These are phyloP conservation scores for Aspergillus biplanus DNA, from an alignment of 495 filamentous ascomycete species.

Conservation along the genomic window DNA sequence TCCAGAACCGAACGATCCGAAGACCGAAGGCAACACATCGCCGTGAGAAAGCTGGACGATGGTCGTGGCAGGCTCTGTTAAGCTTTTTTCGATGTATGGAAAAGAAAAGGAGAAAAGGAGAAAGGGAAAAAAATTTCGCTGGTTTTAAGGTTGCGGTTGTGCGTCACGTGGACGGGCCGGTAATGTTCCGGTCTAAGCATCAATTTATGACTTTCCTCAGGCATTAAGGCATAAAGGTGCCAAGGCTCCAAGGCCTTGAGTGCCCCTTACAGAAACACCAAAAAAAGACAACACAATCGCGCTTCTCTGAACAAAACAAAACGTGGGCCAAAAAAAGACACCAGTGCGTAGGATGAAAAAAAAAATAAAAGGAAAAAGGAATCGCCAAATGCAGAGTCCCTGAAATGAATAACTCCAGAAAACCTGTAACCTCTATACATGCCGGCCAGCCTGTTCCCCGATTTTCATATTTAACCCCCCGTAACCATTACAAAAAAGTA, in stretches of 20 bases:
- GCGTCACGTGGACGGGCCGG: constrained; percentile 37
- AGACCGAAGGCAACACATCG: constrained; percentile 65
- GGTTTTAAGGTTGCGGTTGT: constrained; percentile 29
- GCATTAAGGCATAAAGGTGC: constrained; percentile 13
- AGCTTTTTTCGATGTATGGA: constrained; percentile 52
- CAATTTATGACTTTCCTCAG: neutral
- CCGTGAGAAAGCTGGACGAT: constrained; percentile 59
- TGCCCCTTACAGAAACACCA: neutral
- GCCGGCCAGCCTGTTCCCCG: too few relatives aligned
- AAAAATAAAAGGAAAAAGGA: constrained; percentile 7
- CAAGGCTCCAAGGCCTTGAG: too few relatives aligned
- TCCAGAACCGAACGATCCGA: constrained; percentile 58
- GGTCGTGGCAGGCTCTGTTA: constrained; percentile 69
- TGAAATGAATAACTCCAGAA: too few relatives aligned
- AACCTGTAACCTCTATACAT: too few relatives aligned
- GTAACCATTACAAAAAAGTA: neutral
- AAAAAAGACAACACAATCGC: neutral
- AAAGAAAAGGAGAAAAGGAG: constrained; percentile 41
- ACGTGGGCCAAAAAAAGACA: too few relatives aligned
- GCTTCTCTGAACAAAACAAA: neutral
- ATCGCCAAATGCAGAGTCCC: neutral
- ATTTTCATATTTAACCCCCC: neutral
- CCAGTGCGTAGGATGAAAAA: neutral
- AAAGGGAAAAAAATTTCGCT: constrained; percentile 24
- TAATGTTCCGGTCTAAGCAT: constrained; percentile 23